Percentiles rank a stretch among this genome's conserved stretches.
phyloP scores from a whole-genome alignment of 2,329 filamentous ascomycete species.

The Colletotrichum incanum region DNA sequence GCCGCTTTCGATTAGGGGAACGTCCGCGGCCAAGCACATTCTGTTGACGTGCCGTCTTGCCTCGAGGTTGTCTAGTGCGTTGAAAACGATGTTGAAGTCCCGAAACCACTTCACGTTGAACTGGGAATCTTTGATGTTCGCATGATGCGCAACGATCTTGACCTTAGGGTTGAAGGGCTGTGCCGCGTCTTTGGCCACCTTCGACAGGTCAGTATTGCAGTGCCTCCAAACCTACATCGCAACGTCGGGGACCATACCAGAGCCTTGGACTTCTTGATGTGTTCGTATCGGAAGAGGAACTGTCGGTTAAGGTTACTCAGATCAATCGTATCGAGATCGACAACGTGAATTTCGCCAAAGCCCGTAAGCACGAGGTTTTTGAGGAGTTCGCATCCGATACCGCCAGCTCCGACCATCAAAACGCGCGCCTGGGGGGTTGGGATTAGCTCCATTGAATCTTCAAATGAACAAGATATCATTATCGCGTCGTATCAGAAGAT shows the following conservation, averaged over 20 bases:
- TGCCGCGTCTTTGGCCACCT: slow-evolving; percentile 95
- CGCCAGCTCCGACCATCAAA: slow-evolving; percentile 95
- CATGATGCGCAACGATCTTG: slow-evolving; percentile 90
- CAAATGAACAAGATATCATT: slow-evolving; percentile 11
- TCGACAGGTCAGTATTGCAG: slow-evolving; percentile 40
- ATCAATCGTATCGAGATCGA: slow-evolving; percentile 98
- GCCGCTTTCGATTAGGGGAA: slow-evolving; percentile 94
- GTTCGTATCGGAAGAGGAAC: slow-evolving; percentile 95
- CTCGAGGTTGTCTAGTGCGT: slow-evolving; percentile 95
- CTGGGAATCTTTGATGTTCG: slow-evolving; percentile 91
- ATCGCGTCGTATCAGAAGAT: not conserved
- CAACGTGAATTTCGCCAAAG: slow-evolving; percentile 93
- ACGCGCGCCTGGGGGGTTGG: slow-evolving; percentile 78
- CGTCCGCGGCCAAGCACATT: slow-evolving; percentile 94
- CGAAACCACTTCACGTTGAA: slow-evolving; percentile 94
- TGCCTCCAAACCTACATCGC: slow-evolving; percentile 17
- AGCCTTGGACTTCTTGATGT: slow-evolving; percentile 98
- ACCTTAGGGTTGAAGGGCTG: slow-evolving; percentile 91
- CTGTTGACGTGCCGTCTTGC: slow-evolving; percentile 95
- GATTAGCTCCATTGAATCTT: slow-evolving; percentile 52
- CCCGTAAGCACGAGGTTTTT: slow-evolving; percentile 96
- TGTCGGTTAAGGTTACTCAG: slow-evolving; percentile 97
- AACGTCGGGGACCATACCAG: slow-evolving; percentile 71
- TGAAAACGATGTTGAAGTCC: slow-evolving; percentile 89
- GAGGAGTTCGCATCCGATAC: slow-evolving; percentile 96